Percentiles rank a stretch among this genome's conserved stretches.
Conservation (phyloP, 2,329 filamentous ascomycete genomes). For the Phialophora macrospora region DNA sequence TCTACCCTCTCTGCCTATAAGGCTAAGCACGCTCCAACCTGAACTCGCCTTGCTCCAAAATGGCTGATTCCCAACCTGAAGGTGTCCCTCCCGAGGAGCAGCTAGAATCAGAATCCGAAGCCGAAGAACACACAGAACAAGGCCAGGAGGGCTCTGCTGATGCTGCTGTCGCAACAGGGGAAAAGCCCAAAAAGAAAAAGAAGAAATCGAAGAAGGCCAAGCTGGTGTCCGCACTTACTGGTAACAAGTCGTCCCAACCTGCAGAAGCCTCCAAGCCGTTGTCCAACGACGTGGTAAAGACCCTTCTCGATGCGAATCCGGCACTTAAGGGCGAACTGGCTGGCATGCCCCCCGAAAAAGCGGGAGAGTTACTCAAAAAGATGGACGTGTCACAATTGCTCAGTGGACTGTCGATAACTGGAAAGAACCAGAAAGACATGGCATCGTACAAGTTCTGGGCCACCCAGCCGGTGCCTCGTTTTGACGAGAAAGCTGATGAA, state of each 20-base stretch:
- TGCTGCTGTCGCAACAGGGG: constrained; percentile 9
- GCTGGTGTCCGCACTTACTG: constrained; percentile 34
- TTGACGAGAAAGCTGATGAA: constrained; percentile 63
- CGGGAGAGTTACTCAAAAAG: constrained; percentile 56
- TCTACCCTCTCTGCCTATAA: not conserved
- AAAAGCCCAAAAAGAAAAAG: constrained; percentile 37
- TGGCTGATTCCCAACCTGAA: constrained; percentile 22
- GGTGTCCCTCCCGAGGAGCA: constrained; percentile 25
- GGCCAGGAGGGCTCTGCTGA: constrained; percentile 17
- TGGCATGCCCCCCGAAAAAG: constrained; percentile 68
- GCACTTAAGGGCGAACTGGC: constrained; percentile 75
- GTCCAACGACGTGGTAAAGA: constrained; percentile 33
- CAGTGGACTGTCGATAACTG: constrained; percentile 67
- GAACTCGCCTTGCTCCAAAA: not conserved
- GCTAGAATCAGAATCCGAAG: constrained; percentile 36
- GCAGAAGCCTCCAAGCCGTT: constrained; percentile 34
- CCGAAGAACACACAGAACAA: constrained; percentile 28
- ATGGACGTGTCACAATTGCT: constrained; percentile 56
- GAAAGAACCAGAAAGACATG: constrained; percentile 95
- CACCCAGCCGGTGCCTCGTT: constrained; percentile 91
- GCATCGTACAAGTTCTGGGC: constrained; percentile 98
- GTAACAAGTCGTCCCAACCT: constrained; percentile 26
- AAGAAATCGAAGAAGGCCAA: constrained; percentile 39
- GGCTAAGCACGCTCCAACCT: not conserved
- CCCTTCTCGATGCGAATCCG: constrained; percentile 56